A percentile compares a stretch with the other conserved stretches of the same genome.
phyloP scores from a whole-genome alignment of 2,329 filamentous ascomycete genomes.

The Colletotrichum sojae region DNA sequence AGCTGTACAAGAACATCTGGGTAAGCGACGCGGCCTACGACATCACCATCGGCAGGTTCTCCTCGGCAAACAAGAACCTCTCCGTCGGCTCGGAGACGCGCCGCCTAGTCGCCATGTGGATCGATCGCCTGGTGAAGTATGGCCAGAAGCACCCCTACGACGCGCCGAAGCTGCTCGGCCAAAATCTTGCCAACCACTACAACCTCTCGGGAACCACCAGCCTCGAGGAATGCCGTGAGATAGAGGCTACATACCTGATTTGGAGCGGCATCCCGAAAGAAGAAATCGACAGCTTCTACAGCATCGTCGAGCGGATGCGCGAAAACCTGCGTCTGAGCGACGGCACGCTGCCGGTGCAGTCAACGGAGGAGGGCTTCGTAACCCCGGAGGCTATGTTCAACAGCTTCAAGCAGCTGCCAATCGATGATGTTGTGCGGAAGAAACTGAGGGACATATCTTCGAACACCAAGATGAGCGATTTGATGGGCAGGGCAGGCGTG shows the following conservation, averaged over 20 bases:
- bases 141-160: conserved; percentile 10
- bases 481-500: no score
- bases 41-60: conserved; percentile 6
- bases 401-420: no score
- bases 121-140: conserved; percentile 18
- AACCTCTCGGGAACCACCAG: not conserved
- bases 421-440: no score
- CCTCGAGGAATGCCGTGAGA: not conserved
- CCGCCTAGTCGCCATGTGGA: conserved; percentile 21
- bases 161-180: conserved; percentile 6
- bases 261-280: conserved; percentile 4
- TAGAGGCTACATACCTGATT: conserved; percentile 10
- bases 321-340: no score
- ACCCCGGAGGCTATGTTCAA: no score
- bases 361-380: no score
- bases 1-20: conserved; percentile 35
- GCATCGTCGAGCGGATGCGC: no score
- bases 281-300: not conserved
- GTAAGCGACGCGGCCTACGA: conserved; percentile 17
- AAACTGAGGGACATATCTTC: no score
- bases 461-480: no score
- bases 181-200: conserved; percentile 18
- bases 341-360: no score
- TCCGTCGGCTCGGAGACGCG: conserved; percentile 23
- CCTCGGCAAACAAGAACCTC: conserved; percentile 10